A percentile compares a stretch with the other conserved stretches of the same genome.
Conservation (phyloP, 345 rosid genomes). For the Hypericum perforatum region DNA sequence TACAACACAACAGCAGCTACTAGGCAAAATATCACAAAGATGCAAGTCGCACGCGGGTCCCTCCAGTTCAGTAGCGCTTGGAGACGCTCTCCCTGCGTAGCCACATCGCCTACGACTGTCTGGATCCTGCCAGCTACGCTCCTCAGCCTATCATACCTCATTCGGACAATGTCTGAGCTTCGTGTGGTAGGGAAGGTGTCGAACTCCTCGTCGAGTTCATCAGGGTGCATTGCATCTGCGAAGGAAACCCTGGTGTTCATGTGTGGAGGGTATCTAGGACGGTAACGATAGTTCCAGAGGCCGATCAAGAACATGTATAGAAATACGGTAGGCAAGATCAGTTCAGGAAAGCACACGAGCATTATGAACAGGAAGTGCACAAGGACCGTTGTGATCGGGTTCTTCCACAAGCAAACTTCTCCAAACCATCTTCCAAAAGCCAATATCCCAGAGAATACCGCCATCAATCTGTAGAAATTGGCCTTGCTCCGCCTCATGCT, state of each 20-base stretch:
- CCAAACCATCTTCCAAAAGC: neutral
- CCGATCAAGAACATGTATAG: conserved; percentile 2
- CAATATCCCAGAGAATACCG: neutral
- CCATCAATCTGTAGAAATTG: neutral
- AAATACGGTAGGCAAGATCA: neutral
- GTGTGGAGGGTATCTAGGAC: conserved; percentile 1
- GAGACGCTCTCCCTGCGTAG: conserved; percentile 40
- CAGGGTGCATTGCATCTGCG: conserved; percentile 2
- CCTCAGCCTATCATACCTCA: conserved; percentile 7
- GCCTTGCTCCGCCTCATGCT: conserved; percentile 6
- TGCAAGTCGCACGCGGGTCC: conserved; percentile 75
- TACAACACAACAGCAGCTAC: conserved; percentile 59
- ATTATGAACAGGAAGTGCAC: neutral
- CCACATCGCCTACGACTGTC: conserved; percentile 3
- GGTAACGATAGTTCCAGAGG: neutral
- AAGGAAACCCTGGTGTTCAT: conserved; percentile 1
- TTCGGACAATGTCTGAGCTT: neutral
- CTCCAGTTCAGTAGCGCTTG: conserved; percentile 81
- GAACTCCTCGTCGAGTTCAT: conserved; percentile 3
- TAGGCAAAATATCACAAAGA: conserved; percentile 62
- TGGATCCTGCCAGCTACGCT: conserved; percentile 4
- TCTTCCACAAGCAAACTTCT: conserved; percentile 2
- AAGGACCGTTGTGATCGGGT: neutral
- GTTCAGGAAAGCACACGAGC: conserved; percentile 1
- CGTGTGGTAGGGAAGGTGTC: neutral